Conservation (phyloP, 2,329 filamentous ascomycete genomes). For the Fonsecaea erecta region DNA sequence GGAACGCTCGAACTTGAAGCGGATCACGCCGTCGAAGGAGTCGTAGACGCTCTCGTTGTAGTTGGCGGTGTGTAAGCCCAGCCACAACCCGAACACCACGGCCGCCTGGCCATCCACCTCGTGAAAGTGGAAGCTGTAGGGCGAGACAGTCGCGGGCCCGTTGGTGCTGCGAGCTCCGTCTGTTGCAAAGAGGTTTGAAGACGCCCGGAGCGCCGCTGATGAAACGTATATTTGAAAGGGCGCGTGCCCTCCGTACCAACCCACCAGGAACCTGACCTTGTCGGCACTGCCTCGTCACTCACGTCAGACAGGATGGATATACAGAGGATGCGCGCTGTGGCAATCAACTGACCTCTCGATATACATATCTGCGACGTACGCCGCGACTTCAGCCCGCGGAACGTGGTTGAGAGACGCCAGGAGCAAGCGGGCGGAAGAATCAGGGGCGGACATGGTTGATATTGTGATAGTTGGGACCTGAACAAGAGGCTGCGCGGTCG, state of each 20-base stretch:
- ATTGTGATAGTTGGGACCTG: neutral
- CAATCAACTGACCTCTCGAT: neutral
- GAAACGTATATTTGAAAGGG: neutral
- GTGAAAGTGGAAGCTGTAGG: neutral
- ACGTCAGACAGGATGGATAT: neutral
- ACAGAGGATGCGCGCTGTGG: neutral
- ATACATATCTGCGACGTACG: neutral
- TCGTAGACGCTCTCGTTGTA: neutral
- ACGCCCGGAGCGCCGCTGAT: neutral
- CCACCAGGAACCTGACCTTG: neutral
- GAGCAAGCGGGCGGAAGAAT: neutral
- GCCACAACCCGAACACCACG: neutral
- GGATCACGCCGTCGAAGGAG: neutral
- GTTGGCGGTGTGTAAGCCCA: neutral
- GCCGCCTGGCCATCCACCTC: neutral
- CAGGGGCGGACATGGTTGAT: neutral
- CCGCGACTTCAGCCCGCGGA: neutral
- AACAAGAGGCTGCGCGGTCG: neutral
- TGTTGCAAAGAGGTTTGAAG: neutral
- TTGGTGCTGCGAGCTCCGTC: neutral
- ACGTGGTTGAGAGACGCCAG: neutral
- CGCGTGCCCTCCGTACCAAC: neutral
- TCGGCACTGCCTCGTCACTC: neutral
- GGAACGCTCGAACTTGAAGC: neutral
- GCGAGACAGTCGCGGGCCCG: neutral